Percentiles rank a stretch among this genome's conserved stretches.
phyloP scores from a whole-genome alignment of 768 basidiomycete species.

The Thelephora ganbajun region DNA sequence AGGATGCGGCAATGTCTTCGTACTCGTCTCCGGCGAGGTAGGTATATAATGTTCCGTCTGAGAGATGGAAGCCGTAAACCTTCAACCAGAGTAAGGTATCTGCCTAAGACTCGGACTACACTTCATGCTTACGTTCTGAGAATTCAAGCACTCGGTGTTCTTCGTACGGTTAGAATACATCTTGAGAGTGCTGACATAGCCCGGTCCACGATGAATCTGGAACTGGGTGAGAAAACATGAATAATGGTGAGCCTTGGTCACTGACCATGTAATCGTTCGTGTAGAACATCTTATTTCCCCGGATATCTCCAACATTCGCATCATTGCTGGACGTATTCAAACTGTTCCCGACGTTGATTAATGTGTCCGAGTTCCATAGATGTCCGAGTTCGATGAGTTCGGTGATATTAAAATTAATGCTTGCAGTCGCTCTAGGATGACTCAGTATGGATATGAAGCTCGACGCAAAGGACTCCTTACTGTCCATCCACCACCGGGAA shows the following conservation, averaged over 20 bases:
- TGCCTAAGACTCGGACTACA: background rate
- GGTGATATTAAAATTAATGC: slow-evolving; percentile 43
- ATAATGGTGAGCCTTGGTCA: background rate
- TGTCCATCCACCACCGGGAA: slow-evolving; percentile 41
- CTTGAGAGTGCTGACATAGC: slow-evolving; percentile 45
- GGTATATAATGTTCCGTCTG: slow-evolving; percentile 50
- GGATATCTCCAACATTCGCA: slow-evolving; percentile 40
- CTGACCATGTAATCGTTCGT: slow-evolving; percentile 57
- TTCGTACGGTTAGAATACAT: slow-evolving; percentile 46
- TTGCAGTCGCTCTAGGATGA: slow-evolving; percentile 33
- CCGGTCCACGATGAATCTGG: slow-evolving; percentile 47
- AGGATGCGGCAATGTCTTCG: slow-evolving; percentile 55
- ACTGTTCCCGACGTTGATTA: slow-evolving; percentile 25
- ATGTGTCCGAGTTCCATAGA: slow-evolving; percentile 31
- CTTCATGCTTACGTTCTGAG: slow-evolving; percentile 34
- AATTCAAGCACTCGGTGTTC: slow-evolving; percentile 55
- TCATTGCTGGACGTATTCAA: slow-evolving; percentile 22
- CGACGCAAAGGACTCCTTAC: slow-evolving; percentile 14
- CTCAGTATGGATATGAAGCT: background rate
- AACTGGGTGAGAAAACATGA: background rate
- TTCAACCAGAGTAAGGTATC: background rate
- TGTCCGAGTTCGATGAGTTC: slow-evolving; percentile 34
- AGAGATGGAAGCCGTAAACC: slow-evolving; percentile 47
- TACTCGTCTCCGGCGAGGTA: slow-evolving; percentile 57
- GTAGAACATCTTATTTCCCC: slow-evolving; percentile 53